phyloP scores from a whole-genome alignment of 768 basidiomycete genomes.

The Multifurca ochricompacta region DNA sequence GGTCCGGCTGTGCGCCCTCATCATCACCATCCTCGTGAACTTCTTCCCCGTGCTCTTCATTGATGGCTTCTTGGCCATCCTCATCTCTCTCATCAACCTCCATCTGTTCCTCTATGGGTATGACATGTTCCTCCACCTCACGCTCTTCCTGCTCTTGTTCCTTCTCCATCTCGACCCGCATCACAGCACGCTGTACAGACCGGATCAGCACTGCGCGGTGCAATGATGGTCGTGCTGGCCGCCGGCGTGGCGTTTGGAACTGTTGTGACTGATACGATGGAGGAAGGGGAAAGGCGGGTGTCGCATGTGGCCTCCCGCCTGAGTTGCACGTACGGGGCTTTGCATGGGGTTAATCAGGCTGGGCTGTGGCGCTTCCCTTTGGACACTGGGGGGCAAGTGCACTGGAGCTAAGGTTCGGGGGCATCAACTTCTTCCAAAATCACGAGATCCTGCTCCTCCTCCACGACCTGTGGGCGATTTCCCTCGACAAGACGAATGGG shows the following conservation, averaged over 20 bases:
- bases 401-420: constrained; percentile 13
- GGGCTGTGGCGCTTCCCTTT: constrained; percentile 11
- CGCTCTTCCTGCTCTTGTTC: constrained; percentile 43
- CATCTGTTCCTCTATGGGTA: constrained; percentile 17
- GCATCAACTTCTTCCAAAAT: constrained; percentile 62
- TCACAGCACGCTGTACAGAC: constrained; percentile 54
- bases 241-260: constrained; percentile 23
- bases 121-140: constrained; percentile 17
- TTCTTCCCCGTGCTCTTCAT: constrained; percentile 12
- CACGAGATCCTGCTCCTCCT: constrained; percentile 63
- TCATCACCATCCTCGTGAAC: constrained; percentile 25
- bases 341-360: constrained; percentile 8
- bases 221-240: constrained; percentile 38
- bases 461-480: constrained; percentile 56
- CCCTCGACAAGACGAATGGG: constrained; percentile 57
- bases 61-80: constrained; percentile 8
- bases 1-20: constrained; percentile 22
- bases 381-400: constrained; percentile 5
- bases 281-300: constrained; percentile 13
- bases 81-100: constrained; percentile 17
- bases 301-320: constrained; percentile 5
- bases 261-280: constrained; percentile 22
- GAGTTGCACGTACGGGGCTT: constrained; percentile 7
- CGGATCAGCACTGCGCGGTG: constrained; percentile 66
- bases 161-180: constrained; percentile 42